These are phyloP conservation scores for Fraxinus platypoda DNA, from an alignment of 305 asterid genomes.

Conservation along the genomic window DNA sequence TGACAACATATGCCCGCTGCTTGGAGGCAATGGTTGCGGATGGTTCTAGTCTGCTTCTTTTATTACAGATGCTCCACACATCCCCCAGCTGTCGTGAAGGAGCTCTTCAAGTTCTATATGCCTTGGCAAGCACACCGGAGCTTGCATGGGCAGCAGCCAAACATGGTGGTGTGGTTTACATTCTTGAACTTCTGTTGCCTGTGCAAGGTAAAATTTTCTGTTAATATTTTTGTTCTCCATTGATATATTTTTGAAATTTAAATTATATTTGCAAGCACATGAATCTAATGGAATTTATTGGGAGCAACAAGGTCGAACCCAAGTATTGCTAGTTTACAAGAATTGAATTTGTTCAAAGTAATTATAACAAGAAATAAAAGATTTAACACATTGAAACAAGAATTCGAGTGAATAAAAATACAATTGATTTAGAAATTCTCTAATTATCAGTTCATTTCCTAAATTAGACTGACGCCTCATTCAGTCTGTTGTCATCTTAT, in stretches of 20 bases:
- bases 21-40: conserved; percentile 98
- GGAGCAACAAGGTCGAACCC: background rate
- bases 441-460: background rate
- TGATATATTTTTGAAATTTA: background rate
- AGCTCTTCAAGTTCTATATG: conserved; percentile 91
- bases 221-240: background rate
- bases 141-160: conserved; percentile 99
- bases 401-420: background rate
- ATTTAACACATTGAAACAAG: background rate
- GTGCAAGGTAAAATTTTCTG: conserved; percentile 55
- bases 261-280: background rate
- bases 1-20: conserved; percentile 95
- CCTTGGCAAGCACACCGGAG: conserved; percentile 96
- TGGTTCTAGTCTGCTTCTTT: conserved; percentile 84
- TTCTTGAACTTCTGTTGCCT: conserved; percentile 94
- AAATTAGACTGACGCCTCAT: background rate
- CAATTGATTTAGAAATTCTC: background rate
- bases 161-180: conserved; percentile 98
- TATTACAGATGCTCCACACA: conserved; percentile 93
- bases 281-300: background rate
- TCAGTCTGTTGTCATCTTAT: background rate
- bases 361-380: background rate
- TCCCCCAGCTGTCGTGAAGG: conserved; percentile 97
- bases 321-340: background rate
- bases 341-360: background rate